Evolutionary conservation across 139 green algal genomes (phyloP).

Genomic region (Chlorella ohadii): DNA sequence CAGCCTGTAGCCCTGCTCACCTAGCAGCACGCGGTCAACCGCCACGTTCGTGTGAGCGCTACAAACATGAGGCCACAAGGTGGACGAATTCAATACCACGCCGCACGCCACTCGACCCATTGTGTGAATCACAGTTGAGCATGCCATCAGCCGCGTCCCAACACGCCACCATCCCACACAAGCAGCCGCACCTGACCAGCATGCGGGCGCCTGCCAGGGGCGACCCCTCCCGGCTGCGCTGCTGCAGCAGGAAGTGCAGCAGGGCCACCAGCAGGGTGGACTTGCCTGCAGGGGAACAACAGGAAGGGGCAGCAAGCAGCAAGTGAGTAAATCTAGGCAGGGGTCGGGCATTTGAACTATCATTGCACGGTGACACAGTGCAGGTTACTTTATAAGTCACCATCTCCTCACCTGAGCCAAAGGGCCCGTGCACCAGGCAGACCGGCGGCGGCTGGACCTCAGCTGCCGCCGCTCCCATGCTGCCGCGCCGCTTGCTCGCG

Average conservation of each 20-base stretch:
- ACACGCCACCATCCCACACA: no score
- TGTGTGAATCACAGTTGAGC: no score
- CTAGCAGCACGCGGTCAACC: slow-evolving; percentile 82
- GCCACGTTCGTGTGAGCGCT: slow-evolving; percentile 89
- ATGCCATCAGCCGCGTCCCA: no score
- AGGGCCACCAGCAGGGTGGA: slow-evolving; percentile 78
- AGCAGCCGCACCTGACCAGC: slow-evolving; percentile 59
- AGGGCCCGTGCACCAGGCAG: slow-evolving; percentile 80
- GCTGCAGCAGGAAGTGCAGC: slow-evolving; percentile 66
- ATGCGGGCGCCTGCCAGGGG: slow-evolving; percentile 49
- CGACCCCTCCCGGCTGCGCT: neutral
- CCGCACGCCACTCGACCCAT: no score
- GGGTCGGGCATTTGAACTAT: no score
- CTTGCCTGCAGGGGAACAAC: slow-evolving; percentile 67
- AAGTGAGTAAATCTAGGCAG: no score
- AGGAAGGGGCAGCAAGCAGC: no score
- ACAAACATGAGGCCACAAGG: no score
- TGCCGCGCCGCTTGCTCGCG: neutral
- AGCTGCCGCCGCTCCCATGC: neutral
- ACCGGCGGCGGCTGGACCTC: slow-evolving; percentile 43
- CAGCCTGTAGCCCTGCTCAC: slow-evolving; percentile 18
- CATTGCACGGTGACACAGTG: neutral
- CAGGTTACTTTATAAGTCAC: neutral
- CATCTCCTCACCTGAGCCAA: slow-evolving; percentile 49
- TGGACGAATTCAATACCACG: no score